Evolutionary conservation across 1,284 basidiomycete species (phyloP), one percentile per base, ranked within the genome.

Genomic region (Ceratobasidium sp.): DNA sequence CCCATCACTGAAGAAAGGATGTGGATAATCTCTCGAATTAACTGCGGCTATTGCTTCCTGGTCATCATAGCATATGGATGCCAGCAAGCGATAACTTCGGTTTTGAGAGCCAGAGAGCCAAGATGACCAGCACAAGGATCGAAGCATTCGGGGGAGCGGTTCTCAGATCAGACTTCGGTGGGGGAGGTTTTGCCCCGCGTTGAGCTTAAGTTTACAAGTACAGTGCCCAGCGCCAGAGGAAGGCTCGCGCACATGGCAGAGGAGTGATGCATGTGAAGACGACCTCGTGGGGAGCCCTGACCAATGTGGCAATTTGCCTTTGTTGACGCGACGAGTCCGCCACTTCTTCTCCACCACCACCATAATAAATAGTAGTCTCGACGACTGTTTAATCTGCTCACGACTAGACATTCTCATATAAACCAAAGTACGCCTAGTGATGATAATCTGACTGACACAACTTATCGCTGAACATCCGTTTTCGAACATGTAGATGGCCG

Each of bases 321-420:
- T 68, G 64, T 68, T 68, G 64, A 68, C 64, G 64, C 53, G 64
- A 55, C 42, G 29, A 34, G 29, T 31, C 35, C 40, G 64, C 64
- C 64, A 68, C 52, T 52, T 60, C 57, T 68, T 55, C 52, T 47
- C 53, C 25, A 56, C 64, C 64, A 68, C 64, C 52, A 68, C 53
- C 64, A 68, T 68, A 68, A 68, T 68, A 68, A 68, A 20, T 47
- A 32, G 34, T 68, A 68, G 52, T 40, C 53, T 68, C 53, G 31
- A 17, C 64, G 43, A 20, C 50, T 31, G 53, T n/a, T 56, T 29
- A 32, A 55, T 47, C 40, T 31, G 42, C 34, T 47, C 38, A 68
- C 52, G 40, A 10, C 32, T 43, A 55, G 20, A 38, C 27, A 43
- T 29, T 35, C 27, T 38, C 53, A 6, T 47, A 65, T 52, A 50